Conservation (phyloP, 164 flowering plant species). For the Stephania cephalantha region DNA sequence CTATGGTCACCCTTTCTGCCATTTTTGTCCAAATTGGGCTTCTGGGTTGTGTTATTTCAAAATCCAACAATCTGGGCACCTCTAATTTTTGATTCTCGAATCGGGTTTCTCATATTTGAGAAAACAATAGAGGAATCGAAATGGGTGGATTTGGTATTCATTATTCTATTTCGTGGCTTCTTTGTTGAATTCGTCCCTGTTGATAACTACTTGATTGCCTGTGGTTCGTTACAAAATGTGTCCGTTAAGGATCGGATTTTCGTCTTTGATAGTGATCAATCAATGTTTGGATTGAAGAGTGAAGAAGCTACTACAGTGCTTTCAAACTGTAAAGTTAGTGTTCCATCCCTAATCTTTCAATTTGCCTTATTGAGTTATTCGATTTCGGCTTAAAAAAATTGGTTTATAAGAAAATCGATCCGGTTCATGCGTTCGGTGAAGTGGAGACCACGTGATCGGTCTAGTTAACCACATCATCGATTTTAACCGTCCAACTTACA, state of each 20-base stretch:
- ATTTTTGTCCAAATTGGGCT: background rate
- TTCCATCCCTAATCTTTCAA: conserved; percentile 25
- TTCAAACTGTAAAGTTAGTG: conserved; percentile 12
- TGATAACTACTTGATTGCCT: conserved; percentile 29
- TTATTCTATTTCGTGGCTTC: conserved; percentile 7
- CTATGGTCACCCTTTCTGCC: no score
- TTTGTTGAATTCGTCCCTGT: conserved; percentile 18
- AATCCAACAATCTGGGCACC: conserved; percentile 2
- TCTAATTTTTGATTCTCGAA: conserved; percentile 4
- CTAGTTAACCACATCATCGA: no score
- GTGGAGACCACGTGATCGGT: no score
- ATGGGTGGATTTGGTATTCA: conserved; percentile 6
- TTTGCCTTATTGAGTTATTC: background rate
- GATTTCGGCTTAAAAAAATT: no score
- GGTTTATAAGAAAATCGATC: no score
- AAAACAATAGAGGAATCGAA: conserved; percentile 12
- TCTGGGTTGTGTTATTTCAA: background rate
- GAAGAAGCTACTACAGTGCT: conserved; percentile 8
- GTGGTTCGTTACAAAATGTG: conserved; percentile 30
- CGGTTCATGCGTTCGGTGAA: no score
- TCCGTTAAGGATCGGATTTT: conserved; percentile 19
- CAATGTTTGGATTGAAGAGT: conserved; percentile 15
- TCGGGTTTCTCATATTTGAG: background rate
- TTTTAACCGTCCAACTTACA: no score
- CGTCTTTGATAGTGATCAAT: conserved; percentile 21